phyloP scores from a whole-genome alignment of 2,329 filamentous ascomycete genomes.

The Fusarium sp. region DNA sequence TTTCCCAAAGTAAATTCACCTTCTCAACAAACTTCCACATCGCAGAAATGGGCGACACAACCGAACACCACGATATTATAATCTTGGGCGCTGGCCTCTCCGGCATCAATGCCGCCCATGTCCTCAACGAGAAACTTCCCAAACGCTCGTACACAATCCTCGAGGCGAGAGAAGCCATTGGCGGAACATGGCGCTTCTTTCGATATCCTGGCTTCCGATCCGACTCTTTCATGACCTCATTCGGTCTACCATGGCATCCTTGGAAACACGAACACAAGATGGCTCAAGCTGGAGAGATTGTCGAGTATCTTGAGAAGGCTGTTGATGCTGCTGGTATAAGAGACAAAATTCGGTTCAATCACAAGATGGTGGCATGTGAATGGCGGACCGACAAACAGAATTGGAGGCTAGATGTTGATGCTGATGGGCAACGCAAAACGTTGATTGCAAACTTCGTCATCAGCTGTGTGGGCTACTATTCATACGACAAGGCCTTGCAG shows the following conservation, averaged over 20 bases:
- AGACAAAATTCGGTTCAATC: slow-evolving; percentile 64
- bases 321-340: slow-evolving; percentile 64
- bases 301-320: slow-evolving; percentile 65
- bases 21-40: slow-evolving; percentile 10
- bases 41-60: slow-evolving; percentile 28
- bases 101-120: slow-evolving; percentile 79
- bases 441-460: slow-evolving; percentile 67
- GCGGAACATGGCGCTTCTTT: slow-evolving; percentile 85
- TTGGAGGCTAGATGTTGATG: slow-evolving; percentile 65
- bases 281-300: slow-evolving; percentile 64
- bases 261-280: slow-evolving; percentile 70
- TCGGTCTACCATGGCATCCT: slow-evolving; percentile 77
- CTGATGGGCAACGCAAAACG: slow-evolving; percentile 38
- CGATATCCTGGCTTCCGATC: slow-evolving; percentile 79
- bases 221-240: slow-evolving; percentile 71
- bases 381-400: slow-evolving; percentile 68
- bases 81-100: slow-evolving; percentile 80
- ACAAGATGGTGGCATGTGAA: slow-evolving; percentile 60
- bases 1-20: slow-evolving; percentile 9
- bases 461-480: slow-evolving; percentile 75
- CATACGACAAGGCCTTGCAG: slow-evolving; percentile 73
- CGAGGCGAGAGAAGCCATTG: slow-evolving; percentile 73
- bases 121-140: slow-evolving; percentile 69
- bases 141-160: slow-evolving; percentile 71
- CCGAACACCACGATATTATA: slow-evolving; percentile 62